Evolutionary conservation across 768 basidiomycete genomes (phyloP).

Genomic region (Termitomyces sp.): DNA sequence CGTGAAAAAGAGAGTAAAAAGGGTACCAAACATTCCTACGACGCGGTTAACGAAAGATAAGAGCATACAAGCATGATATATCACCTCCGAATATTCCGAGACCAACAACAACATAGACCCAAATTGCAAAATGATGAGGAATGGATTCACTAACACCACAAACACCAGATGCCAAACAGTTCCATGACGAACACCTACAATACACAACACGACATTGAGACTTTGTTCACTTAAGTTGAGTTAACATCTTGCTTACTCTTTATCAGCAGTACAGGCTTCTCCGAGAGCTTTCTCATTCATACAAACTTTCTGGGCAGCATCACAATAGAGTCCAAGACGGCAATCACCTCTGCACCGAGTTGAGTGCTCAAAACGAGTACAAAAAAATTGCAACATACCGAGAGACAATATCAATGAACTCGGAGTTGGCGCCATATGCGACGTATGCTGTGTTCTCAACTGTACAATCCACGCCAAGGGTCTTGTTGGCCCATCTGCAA

Average conservation of each 20-base stretch:
- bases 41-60: not conserved
- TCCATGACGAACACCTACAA: slow-evolving; percentile 67
- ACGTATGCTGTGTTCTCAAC: slow-evolving; percentile 80
- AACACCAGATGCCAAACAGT: slow-evolving; percentile 56
- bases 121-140: slow-evolving; percentile 56
- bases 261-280: slow-evolving; percentile 48
- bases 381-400: slow-evolving; percentile 39
- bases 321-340: slow-evolving; percentile 68
- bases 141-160: slow-evolving; percentile 59
- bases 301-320: slow-evolving; percentile 53
- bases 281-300: slow-evolving; percentile 52
- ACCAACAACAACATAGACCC: slow-evolving; percentile 70
- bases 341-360: slow-evolving; percentile 59
- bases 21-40: slow-evolving; percentile 69
- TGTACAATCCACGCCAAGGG: slow-evolving; percentile 54
- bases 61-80: slow-evolving; percentile 15
- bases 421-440: slow-evolving; percentile 52
- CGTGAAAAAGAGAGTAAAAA: slow-evolving; percentile 61
- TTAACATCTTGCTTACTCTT: slow-evolving; percentile 32
- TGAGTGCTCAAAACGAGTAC: not conserved
- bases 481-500: slow-evolving; percentile 73
- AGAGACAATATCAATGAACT: slow-evolving; percentile 77
- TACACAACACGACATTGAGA: not conserved
- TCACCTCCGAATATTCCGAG: slow-evolving; percentile 69
- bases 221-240: not conserved